These are phyloP conservation scores for Teratosphaeriaceae sp. DNA, from an alignment of 2,329 filamentous ascomycete genomes.

Conservation along the genomic window DNA sequence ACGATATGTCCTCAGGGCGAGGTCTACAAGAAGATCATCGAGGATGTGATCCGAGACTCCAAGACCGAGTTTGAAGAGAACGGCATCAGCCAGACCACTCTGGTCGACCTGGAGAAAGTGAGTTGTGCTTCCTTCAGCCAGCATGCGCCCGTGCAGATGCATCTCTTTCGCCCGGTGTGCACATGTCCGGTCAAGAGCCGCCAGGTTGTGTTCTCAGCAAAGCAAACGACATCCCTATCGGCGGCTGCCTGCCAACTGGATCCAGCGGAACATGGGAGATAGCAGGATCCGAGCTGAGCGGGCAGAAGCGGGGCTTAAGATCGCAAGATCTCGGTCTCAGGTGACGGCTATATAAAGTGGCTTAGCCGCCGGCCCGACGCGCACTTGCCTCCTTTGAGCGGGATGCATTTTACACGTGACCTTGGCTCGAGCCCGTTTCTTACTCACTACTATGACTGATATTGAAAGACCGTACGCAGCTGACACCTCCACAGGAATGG, in stretches of 20 bases:
- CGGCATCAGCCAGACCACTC: conserved; percentile 78
- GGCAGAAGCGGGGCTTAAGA: conserved; percentile 38
- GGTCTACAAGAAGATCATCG: conserved; percentile 87
- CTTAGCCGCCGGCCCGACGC: conserved; percentile 13
- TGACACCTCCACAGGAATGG: conserved; percentile 71
- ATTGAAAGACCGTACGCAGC: too few species aligned
- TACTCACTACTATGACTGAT: neutral
- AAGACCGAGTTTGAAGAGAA: conserved; percentile 95
- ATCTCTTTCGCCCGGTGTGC: neutral
- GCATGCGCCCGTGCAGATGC: neutral
- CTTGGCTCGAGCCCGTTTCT: neutral
- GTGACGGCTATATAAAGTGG: conserved; percentile 40
- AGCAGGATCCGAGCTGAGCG: conserved; percentile 13
- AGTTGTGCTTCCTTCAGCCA: conserved; percentile 21
- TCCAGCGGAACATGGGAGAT: too few species aligned
- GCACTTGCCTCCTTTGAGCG: conserved; percentile 30
- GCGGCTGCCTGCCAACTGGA: conserved; percentile 1
- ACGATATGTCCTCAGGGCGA: conserved; percentile 48
- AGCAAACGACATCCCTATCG: neutral
- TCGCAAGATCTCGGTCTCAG: conserved; percentile 35
- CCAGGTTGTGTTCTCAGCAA: too few species aligned
- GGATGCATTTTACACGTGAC: conserved; percentile 17
- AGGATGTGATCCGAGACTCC: conserved; percentile 58
- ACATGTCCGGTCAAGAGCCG: too few species aligned
- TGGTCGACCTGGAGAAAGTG: conserved; percentile 85